phyloP scores from a whole-genome alignment of 2,329 filamentous ascomycete species.

The Passalora sequoiae region DNA sequence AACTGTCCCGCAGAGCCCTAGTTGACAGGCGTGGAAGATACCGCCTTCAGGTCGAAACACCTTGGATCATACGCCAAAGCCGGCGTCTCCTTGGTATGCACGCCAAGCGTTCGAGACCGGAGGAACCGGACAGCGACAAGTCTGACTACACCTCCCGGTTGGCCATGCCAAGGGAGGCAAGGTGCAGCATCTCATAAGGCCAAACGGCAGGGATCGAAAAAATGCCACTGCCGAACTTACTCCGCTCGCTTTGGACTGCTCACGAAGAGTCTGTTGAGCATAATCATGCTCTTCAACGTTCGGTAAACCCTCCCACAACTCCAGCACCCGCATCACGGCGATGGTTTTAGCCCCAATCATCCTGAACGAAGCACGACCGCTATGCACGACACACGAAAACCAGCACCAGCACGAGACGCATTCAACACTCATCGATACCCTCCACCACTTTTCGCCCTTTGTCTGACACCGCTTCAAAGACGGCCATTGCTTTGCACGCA shows the following conservation, averaged over 20 bases:
- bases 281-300: not conserved
- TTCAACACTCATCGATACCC: conserved; percentile 15
- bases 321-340: not conserved
- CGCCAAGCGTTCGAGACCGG: too few relatives aligned
- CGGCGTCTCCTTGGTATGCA: too few relatives aligned
- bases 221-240: not conserved
- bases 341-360: not conserved
- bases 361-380: conserved; percentile 5
- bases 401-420: conserved; percentile 6
- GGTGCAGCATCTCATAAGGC: not conserved
- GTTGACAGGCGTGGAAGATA: too few relatives aligned
- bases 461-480: conserved; percentile 4
- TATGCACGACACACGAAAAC: conserved; percentile 4
- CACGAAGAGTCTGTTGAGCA: too few relatives aligned
- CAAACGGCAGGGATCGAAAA: too few relatives aligned
- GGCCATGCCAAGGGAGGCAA: not conserved
- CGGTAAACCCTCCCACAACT: not conserved
- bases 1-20: too few relatives aligned
- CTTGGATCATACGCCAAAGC: too few relatives aligned
- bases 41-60: too few relatives aligned
- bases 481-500: not conserved
- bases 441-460: conserved; percentile 9
- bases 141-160: not conserved
- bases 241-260: too few relatives aligned
- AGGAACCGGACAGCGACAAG: too few relatives aligned